Conservation (phyloP, 2,329 filamentous ascomycete genomes). For the Seiridium unicorne region DNA sequence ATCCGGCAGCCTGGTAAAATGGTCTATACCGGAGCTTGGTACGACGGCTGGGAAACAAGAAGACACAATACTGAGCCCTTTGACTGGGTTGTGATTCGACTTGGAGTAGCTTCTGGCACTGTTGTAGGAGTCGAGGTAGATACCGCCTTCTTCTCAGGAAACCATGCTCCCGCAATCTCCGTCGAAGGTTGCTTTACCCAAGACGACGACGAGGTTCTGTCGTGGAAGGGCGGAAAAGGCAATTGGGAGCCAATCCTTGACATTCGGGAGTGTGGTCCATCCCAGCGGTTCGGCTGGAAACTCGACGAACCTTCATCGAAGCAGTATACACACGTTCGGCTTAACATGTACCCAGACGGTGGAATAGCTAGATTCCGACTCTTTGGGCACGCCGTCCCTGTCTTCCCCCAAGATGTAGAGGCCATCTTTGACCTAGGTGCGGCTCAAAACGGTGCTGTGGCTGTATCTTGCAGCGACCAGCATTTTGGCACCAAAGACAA, state of each 20-base stretch:
- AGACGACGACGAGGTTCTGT: constrained; percentile 62
- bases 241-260: constrained; percentile 72
- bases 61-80: constrained; percentile 63
- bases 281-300: constrained; percentile 71
- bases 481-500: constrained; percentile 84
- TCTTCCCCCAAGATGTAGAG: constrained; percentile 66
- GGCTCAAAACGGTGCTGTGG: constrained; percentile 75
- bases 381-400: constrained; percentile 72
- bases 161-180: constrained; percentile 76
- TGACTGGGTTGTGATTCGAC: constrained; percentile 65
- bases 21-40: constrained; percentile 69
- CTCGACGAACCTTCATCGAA: constrained; percentile 58
- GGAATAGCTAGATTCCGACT: constrained; percentile 79
- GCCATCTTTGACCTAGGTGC: constrained; percentile 74
- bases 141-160: constrained; percentile 79
- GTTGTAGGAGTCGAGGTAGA: constrained; percentile 76
- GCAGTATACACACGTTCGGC: constrained; percentile 74
- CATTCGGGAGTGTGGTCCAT: constrained; percentile 71
- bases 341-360: constrained; percentile 85
- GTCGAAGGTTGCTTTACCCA: constrained; percentile 72
- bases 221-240: constrained; percentile 57
- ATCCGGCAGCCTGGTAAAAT: constrained; percentile 65
- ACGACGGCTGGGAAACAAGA: constrained; percentile 69
- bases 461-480: constrained; percentile 75
- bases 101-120: constrained; percentile 68